These are phyloP conservation scores for Pseudohyphozyma bogoriensis DNA, from an alignment of 768 basidiomycete genomes.

Conservation along the genomic window DNA sequence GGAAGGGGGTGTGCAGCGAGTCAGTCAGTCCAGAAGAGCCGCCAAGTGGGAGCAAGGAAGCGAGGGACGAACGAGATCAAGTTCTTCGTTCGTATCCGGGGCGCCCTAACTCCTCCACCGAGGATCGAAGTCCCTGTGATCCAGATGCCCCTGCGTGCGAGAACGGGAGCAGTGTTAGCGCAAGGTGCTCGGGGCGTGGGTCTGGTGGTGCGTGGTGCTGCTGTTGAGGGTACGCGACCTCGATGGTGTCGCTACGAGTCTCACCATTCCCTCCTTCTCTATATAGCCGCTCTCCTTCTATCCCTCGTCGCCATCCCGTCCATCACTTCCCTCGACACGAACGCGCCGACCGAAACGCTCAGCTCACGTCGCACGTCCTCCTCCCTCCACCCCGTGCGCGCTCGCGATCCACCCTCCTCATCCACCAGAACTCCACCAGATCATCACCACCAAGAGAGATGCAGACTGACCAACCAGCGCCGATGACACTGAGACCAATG, in stretches of 20 bases:
- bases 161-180: neutral
- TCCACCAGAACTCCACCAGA: neutral
- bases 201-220: neutral
- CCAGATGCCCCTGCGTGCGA: slow-evolving; percentile 75
- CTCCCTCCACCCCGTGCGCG: neutral
- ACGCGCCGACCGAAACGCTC: neutral
- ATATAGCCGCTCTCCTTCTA: neutral
- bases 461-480: slow-evolving; percentile 77
- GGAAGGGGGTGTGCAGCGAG: neutral
- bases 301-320: too few species aligned
- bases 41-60: neutral
- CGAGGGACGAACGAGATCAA: slow-evolving; percentile 63
- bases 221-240: neutral
- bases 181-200: neutral
- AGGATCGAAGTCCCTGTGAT: slow-evolving; percentile 93
- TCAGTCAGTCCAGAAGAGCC: neutral
- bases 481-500: slow-evolving; percentile 83
- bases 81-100: slow-evolving; percentile 93
- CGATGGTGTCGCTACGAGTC: neutral
- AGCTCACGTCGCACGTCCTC: neutral
- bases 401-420: neutral
- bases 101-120: slow-evolving; percentile 86
- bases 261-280: neutral
- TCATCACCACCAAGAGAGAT: neutral
- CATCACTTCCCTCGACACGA: too few species aligned